Conservation (phyloP, 1,139 yeast genomes). For the Diutina rugosa region DNA sequence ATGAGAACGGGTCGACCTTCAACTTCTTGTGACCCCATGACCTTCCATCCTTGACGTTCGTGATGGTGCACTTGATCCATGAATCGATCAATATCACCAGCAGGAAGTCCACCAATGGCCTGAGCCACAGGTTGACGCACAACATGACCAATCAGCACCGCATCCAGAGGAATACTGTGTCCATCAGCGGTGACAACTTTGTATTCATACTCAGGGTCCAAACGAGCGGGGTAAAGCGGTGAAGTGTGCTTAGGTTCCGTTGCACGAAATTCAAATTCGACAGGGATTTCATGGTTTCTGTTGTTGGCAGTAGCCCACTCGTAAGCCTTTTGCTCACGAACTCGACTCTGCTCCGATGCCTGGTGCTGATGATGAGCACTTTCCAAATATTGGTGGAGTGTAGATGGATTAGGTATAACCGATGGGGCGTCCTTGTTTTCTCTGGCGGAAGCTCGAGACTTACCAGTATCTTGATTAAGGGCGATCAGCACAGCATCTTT, state of each 20-base stretch:
- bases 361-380: constrained; percentile 27
- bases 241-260: not conserved
- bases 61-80: constrained; percentile 19
- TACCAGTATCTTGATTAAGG: constrained; percentile 3
- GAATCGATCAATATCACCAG: constrained; percentile 15
- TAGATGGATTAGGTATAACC: constrained; percentile 7
- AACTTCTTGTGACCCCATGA: constrained; percentile 27
- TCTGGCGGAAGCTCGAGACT: not conserved
- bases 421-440: not conserved
- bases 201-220: not conserved
- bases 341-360: constrained; percentile 26
- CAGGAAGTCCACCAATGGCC: constrained; percentile 26
- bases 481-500: not conserved
- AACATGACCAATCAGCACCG: not conserved
- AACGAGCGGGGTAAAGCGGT: not conserved
- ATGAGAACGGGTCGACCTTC: constrained; percentile 19
- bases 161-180: not conserved
- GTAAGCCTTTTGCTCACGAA: constrained; percentile 37
- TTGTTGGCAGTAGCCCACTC: constrained; percentile 30
- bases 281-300: not conserved
- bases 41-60: constrained; percentile 28
- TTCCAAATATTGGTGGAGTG: constrained; percentile 26
- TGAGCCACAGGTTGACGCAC: not conserved
- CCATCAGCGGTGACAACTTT: not conserved
- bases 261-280: not conserved